phyloP scores from a whole-genome alignment of 495 filamentous ascomycete species.

The Penicillium macrosclerotiorum region DNA sequence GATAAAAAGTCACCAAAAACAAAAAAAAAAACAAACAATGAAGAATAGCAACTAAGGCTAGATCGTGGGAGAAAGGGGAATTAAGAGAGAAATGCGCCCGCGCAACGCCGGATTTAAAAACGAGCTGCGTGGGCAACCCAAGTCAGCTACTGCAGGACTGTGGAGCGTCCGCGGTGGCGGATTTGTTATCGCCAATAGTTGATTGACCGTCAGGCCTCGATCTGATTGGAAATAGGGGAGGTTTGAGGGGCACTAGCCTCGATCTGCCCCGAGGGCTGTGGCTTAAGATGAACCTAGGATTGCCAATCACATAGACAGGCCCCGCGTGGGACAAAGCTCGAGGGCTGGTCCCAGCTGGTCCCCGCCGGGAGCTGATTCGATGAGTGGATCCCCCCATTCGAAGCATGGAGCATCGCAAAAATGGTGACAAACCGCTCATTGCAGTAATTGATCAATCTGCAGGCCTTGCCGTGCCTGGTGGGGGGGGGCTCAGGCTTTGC shows the following conservation, averaged over 20 bases:
- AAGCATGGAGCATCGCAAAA: not conserved
- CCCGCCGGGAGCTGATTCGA: conserved; percentile 6
- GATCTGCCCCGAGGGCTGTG: conserved; percentile 16
- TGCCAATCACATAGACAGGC: conserved; percentile 15
- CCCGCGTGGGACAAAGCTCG: conserved; percentile 27
- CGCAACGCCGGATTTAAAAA: conserved; percentile 23
- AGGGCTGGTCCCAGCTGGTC: conserved; percentile 5
- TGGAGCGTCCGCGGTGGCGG: conserved; percentile 26
- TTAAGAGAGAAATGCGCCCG: conserved; percentile 5
- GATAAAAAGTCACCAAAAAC: conserved; percentile 8
- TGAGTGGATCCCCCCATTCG: conserved; percentile 1
- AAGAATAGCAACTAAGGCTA: conserved; percentile 14
- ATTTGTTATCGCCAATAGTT: conserved; percentile 35
- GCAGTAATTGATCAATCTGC: conserved; percentile 23
- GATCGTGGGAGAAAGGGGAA: conserved; percentile 11
- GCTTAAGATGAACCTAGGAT: not conserved
- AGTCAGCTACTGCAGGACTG: conserved; percentile 28
- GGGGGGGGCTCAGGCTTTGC: conserved; percentile 5
- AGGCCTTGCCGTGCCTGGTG: conserved; percentile 1
- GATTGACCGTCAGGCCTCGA: conserved; percentile 21
- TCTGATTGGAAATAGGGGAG: conserved; percentile 14
- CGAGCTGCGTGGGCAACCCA: conserved; percentile 24
- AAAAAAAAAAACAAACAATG: conserved; percentile 6
- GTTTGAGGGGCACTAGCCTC: conserved; percentile 17
- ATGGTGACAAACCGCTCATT: conserved; percentile 14